phyloP scores from a whole-genome alignment of 2,329 filamentous ascomycete species.

The Talaromyces sp. region DNA sequence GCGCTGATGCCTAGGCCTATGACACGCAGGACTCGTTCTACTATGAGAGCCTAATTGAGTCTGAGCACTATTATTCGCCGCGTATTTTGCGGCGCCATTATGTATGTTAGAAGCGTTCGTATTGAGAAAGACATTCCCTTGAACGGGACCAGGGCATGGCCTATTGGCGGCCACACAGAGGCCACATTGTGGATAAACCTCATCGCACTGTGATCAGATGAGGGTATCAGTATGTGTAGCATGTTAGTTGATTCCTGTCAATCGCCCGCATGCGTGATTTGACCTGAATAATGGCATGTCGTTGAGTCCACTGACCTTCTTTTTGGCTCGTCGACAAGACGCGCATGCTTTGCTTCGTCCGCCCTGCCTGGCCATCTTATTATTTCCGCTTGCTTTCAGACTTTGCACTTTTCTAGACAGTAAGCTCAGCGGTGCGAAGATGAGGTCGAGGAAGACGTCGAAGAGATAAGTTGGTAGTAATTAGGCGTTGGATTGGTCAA shows the following conservation, averaged over 20 bases:
- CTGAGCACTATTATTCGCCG: neutral
- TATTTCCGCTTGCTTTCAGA: too few species aligned
- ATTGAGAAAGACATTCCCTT: conserved; percentile 12
- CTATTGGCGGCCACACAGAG: conserved; percentile 7
- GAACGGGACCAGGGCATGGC: conserved; percentile 9
- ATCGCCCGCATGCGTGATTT: neutral
- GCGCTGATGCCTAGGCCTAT: neutral
- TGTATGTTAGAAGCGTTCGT: neutral
- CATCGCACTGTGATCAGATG: conserved; percentile 1
- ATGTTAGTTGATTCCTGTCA: neutral
- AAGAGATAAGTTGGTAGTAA: neutral
- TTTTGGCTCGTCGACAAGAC: conserved; percentile 10
- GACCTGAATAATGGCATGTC: neutral
- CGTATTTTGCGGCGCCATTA: neutral
- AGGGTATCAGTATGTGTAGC: neutral
- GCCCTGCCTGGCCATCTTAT: conserved; percentile 9
- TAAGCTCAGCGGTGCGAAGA: neutral
- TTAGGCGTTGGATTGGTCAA: neutral
- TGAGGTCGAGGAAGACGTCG: neutral
- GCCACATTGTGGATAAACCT: conserved; percentile 13
- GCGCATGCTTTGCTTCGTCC: conserved; percentile 15
- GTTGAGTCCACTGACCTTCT: conserved; percentile 5
- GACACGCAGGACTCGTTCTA: neutral
- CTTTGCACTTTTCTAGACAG: neutral
- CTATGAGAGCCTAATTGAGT: neutral